Base-by-base conservation (phyloP, 129 eudicot genomes). In the Dittrichia graveolens region DNA sequence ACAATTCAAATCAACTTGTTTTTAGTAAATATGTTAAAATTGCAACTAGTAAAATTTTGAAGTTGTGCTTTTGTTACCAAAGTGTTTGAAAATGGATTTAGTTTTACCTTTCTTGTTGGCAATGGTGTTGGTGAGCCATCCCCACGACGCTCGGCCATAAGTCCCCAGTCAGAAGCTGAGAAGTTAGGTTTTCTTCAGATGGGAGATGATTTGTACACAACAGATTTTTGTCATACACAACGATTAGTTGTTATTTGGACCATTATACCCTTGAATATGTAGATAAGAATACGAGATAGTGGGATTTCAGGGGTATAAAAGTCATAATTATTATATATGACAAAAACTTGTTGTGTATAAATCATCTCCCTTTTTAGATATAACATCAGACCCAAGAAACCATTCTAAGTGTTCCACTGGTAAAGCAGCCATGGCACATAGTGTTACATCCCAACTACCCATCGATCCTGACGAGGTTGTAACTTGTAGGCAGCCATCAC, bases 331-430 rank as follows among this genome's bases (percentile, higher is more conserved):
- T n/a, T n/a, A n/a, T n/a, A n/a, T n/a, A n/a, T n/a, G n/a, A n/a
- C n/a, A n/a, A n/a, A n/a, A n/a, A n/a, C n/a, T n/a, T n/a, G n/a
- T n/a, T n/a, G n/a, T n/a, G n/a, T n/a, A n/a, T n/a, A n/a, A n/a
- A n/a, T n/a, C n/a, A n/a, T n/a, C n/a, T n/a, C n/a, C n/a, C 24
- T 43, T 90, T 59, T 84, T 83, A 47, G 89, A 61, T n/a, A 71
- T 71, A 56, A 88, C 95, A 70, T 92, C 85, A 14, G 90, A 85
- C 55, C 62, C 35, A 8, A 90, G 95, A 69, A 91, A 91, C 79
- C 81, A n/a, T n/a, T 85, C 48, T 91, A 95, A 44, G 97, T 83
- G 88, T 87, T 88, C 97, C 95, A 91, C 97, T 95, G 88, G 79
- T 87, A 77, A n/a, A 81, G 79, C 0, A 91, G 87, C 90, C 90